Conservation (phyloP, 2,329 filamentous ascomycete species). For the Penicillium sp. region DNA sequence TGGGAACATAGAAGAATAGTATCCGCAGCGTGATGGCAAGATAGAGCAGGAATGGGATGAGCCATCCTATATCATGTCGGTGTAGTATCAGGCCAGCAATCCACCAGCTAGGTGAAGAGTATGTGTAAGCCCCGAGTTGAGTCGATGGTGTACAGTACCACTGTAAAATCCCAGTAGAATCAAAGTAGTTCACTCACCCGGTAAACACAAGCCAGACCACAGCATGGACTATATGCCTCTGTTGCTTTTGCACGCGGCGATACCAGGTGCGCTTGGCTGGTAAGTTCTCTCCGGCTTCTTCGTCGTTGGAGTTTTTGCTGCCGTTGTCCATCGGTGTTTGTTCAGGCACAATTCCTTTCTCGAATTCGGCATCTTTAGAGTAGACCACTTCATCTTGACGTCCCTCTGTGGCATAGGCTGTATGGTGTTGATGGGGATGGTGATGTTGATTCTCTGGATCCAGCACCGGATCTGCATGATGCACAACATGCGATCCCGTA, state of each 20-base stretch:
- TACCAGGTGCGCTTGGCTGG: slow-evolving; percentile 24
- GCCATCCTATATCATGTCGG: slow-evolving; percentile 65
- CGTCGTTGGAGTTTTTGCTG: slow-evolving; percentile 31
- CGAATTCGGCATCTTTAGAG: slow-evolving; percentile 36
- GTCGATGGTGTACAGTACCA: neutral
- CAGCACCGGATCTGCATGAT: slow-evolving; percentile 28
- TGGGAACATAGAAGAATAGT: slow-evolving; percentile 63
- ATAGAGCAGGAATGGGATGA: slow-evolving; percentile 75
- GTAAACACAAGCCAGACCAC: slow-evolving; percentile 45
- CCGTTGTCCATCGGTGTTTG: slow-evolving; percentile 32
- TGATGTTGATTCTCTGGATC: slow-evolving; percentile 33
- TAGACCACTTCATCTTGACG: slow-evolving; percentile 43
- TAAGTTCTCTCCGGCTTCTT: slow-evolving; percentile 33
- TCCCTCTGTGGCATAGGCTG: slow-evolving; percentile 29
- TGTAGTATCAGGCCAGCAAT: slow-evolving; percentile 66
- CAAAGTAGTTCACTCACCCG: slow-evolving; percentile 37
- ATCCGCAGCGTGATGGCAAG: slow-evolving; percentile 65
- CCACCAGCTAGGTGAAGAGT: slow-evolving; percentile 55
- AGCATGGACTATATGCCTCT: slow-evolving; percentile 38
- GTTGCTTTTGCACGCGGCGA: slow-evolving; percentile 23
- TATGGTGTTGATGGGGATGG: slow-evolving; percentile 36
- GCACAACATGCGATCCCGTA: neutral
- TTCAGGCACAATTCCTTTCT: slow-evolving; percentile 32
- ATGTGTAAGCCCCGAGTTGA: slow-evolving; percentile 11
- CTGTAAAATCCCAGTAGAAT: neutral